Percentiles rank a stretch among this genome's conserved stretches.
phyloP scores from a whole-genome alignment of 805 yeast genomes.

The Isabelozyma gotoi region DNA sequence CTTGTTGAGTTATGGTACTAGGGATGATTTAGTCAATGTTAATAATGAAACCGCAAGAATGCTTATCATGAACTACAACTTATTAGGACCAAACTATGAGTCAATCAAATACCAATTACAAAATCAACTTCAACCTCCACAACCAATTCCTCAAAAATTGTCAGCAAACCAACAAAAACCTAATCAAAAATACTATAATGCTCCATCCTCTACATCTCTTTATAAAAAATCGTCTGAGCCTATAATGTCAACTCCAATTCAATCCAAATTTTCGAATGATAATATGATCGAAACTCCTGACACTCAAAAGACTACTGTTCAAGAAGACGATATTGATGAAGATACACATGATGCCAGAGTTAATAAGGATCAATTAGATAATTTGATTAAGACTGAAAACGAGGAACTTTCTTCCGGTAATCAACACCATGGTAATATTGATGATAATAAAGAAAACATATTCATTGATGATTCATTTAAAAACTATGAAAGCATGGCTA shows the following conservation, averaged over 20 bases:
- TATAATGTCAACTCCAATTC: constrained; percentile 27
- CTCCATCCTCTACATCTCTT: not conserved
- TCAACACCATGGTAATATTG: constrained; percentile 5
- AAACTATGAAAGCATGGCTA: constrained; percentile 11
- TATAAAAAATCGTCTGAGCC: not conserved
- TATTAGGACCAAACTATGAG: constrained; percentile 10
- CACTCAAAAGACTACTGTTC: constrained; percentile 44
- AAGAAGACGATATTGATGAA: constrained; percentile 40
- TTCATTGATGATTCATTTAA: constrained; percentile 37
- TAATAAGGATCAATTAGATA: constrained; percentile 32
- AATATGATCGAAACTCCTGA: constrained; percentile 39
- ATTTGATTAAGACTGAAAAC: constrained; percentile 20
- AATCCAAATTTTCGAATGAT: constrained; percentile 11
- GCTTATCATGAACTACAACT: constrained; percentile 39
- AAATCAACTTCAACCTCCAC: constrained; percentile 5
- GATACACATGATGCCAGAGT: constrained; percentile 31
- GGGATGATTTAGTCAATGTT: constrained; percentile 47
- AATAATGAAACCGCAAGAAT: constrained; percentile 45
- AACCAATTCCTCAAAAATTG: not conserved
- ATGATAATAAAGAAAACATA: constrained; percentile 51
- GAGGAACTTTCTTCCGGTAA: not conserved
- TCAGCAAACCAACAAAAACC: no score
- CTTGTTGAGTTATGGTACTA: constrained; percentile 82
- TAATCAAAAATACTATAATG: not conserved
- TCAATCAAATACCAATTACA: not conserved